Evolutionary conservation across 768 basidiomycete genomes (phyloP).

Genomic region (Aureoboletus auriporus): DNA sequence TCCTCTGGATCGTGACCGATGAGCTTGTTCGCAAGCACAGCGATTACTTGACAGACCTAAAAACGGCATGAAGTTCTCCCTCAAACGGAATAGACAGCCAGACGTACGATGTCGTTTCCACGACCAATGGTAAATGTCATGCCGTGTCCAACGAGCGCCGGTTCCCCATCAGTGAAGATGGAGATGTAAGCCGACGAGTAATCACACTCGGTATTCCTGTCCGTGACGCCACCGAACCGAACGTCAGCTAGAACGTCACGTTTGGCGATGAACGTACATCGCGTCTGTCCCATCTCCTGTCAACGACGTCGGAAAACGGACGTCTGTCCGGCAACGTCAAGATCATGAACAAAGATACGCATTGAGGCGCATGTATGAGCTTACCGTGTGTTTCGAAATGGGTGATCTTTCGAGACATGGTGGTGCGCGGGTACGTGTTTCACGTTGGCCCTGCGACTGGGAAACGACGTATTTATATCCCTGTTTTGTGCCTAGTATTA

Average conservation of each 20-base stretch:
- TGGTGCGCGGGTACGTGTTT: not conserved
- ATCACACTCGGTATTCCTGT: constrained; percentile 92
- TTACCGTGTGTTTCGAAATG: constrained; percentile 56
- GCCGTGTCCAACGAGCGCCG: constrained; percentile 77
- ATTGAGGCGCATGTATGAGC: constrained; percentile 6
- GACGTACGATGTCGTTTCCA: constrained; percentile 84
- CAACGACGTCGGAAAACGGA: constrained; percentile 89
- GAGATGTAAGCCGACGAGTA: constrained; percentile 92
- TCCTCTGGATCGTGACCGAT: constrained; percentile 78
- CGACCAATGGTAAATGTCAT: constrained; percentile 96
- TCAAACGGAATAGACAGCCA: not conserved
- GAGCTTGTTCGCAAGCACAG: constrained; percentile 74
- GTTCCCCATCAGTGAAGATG: constrained; percentile 61
- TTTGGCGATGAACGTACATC: constrained; percentile 48
- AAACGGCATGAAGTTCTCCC: constrained; percentile 1
- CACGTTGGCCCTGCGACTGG: no score
- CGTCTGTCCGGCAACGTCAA: constrained; percentile 44
- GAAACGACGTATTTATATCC: not conserved
- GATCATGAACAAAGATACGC: not conserved
- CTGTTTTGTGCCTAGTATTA: not conserved
- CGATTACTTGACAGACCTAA: constrained; percentile 79
- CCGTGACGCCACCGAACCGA: not conserved
- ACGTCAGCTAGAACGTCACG: no score
- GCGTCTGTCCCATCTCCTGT: constrained; percentile 93
- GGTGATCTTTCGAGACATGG: constrained; percentile 43